Conservation (phyloP, 805 yeast species). For the Candida khao-thaluensis region DNA sequence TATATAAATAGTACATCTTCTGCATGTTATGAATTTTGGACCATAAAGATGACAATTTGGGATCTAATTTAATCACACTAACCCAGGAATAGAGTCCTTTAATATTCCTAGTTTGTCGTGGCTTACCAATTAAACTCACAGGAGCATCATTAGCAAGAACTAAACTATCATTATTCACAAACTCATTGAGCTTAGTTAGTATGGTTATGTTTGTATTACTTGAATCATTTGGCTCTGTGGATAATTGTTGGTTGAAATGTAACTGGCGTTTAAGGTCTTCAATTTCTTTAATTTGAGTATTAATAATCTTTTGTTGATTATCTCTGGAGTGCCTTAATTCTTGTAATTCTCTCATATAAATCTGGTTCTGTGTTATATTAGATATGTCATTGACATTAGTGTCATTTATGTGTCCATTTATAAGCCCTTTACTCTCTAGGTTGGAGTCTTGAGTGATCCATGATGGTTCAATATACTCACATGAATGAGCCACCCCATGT, state of each 20-base stretch:
- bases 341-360: slow-evolving; percentile 11
- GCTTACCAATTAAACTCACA: neutral
- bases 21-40: slow-evolving; percentile 39
- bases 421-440: no score
- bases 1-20: slow-evolving; percentile 39
- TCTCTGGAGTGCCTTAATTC: slow-evolving; percentile 19
- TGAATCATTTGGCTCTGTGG: slow-evolving; percentile 9
- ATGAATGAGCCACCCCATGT: slow-evolving; percentile 40
- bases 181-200: slow-evolving; percentile 10
- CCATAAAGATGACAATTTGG: slow-evolving; percentile 42
- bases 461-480: slow-evolving; percentile 40
- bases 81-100: slow-evolving; percentile 34
- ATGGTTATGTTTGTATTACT: slow-evolving; percentile 8
- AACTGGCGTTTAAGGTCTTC: slow-evolving; percentile 32
- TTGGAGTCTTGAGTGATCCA: slow-evolving; percentile 26
- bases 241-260: slow-evolving; percentile 19
- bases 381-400: no score
- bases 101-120: neutral
- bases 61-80: slow-evolving; percentile 38
- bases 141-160: neutral
- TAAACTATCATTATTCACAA: slow-evolving; percentile 1
- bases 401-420: no score
- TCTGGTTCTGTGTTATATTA: no score
- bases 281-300: slow-evolving; percentile 28
- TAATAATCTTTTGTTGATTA: slow-evolving; percentile 22